Conservation (phyloP, 352 stramenopile species). For the Globisporangium takayamanum region DNA sequence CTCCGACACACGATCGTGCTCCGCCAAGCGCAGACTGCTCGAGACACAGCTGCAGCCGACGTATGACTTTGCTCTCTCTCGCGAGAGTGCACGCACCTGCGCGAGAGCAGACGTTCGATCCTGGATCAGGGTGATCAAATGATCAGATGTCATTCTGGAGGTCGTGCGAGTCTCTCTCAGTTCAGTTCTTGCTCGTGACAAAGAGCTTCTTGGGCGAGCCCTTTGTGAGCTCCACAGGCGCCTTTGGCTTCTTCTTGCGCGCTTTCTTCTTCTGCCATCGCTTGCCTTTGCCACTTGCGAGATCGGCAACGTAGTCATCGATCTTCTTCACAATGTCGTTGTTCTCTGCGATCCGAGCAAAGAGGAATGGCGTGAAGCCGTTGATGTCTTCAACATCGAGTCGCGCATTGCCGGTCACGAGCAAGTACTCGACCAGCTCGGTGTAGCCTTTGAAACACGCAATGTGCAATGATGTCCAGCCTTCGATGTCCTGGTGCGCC, state of each 20-base stretch:
- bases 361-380: constrained; percentile 64
- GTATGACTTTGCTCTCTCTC: neutral
- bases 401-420: constrained; percentile 39
- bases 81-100: neutral
- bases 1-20: constrained; percentile 24
- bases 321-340: constrained; percentile 50
- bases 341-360: constrained; percentile 63
- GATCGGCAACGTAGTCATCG: constrained; percentile 36
- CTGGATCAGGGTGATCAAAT: too few species aligned
- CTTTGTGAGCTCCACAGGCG: constrained; percentile 13
- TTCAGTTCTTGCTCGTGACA: constrained; percentile 36
- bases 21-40: neutral
- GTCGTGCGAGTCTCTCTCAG: neutral
- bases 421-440: constrained; percentile 64
- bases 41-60: neutral
- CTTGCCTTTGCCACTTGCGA: constrained; percentile 25
- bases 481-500: constrained; percentile 50
- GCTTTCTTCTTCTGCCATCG: constrained; percentile 17
- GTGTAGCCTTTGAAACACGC: constrained; percentile 66
- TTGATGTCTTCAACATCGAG: constrained; percentile 53
- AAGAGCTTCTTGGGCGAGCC: constrained; percentile 47
- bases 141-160: too few species aligned
- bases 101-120: neutral
- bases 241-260: constrained; percentile 22
- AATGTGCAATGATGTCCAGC: constrained; percentile 68